Evolutionary conservation across 2,329 filamentous ascomycete species (phyloP).

Genomic region (Fusarium subtropicale): DNA sequence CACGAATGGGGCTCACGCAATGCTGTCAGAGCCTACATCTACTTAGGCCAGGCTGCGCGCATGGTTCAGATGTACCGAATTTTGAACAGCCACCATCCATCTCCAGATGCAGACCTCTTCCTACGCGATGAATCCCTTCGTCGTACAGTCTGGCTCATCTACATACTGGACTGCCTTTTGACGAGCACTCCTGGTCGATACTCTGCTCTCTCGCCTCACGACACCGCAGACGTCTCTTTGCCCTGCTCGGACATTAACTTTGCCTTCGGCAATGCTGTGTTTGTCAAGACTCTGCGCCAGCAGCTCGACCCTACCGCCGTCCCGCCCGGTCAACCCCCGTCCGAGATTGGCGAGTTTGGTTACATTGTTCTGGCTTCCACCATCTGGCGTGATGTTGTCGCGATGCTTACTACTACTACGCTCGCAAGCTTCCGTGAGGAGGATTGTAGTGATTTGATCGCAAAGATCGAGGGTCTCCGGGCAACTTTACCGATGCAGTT

Average conservation of each 20-base stretch:
- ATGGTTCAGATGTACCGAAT: constrained; percentile 74
- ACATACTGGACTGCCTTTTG: constrained; percentile 71
- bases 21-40: constrained; percentile 72
- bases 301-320: constrained; percentile 53
- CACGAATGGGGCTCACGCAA: constrained; percentile 73
- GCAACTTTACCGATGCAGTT: constrained; percentile 68
- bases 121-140: constrained; percentile 71
- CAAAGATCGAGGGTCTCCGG: constrained; percentile 67
- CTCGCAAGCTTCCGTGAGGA: constrained; percentile 66
- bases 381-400: constrained; percentile 71
- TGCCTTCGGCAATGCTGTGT: constrained; percentile 70
- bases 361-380: constrained; percentile 71
- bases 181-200: constrained; percentile 71
- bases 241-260: constrained; percentile 72
- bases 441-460: constrained; percentile 62
- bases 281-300: constrained; percentile 66
- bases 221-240: constrained; percentile 66
- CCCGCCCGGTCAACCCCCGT: constrained; percentile 53
- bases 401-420: constrained; percentile 68
- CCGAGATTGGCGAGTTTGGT: constrained; percentile 70
- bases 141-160: constrained; percentile 71
- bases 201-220: constrained; percentile 65
- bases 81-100: constrained; percentile 65
- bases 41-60: constrained; percentile 71
- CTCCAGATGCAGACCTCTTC: constrained; percentile 67